Conservation (phyloP, 345 rosid species). For the Salix arbutifolia region DNA sequence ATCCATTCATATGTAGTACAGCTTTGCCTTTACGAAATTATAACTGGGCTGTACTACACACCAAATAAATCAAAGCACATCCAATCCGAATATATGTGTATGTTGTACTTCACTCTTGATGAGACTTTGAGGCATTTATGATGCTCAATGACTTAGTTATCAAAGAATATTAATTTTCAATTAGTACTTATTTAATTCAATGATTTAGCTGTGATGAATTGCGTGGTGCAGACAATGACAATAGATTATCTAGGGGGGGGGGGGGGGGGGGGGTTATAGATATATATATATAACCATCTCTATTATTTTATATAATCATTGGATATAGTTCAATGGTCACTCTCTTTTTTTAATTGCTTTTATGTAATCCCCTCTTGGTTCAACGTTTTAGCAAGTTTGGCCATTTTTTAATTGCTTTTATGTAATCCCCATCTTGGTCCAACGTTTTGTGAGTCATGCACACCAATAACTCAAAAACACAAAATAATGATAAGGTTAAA, state of each 20-base stretch:
- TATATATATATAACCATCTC: no score
- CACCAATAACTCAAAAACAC: no score
- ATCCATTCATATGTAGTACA: slow-evolving; percentile 17
- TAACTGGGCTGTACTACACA: not conserved
- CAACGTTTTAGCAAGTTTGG: no score
- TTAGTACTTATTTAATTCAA: not conserved
- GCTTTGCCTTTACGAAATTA: slow-evolving; percentile 12
- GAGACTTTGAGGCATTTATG: not conserved
- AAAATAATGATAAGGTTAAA: no score
- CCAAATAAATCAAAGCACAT: not conserved
- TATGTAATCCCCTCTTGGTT: not conserved
- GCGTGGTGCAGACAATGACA: not conserved
- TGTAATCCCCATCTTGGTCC: no score
- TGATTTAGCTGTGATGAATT: not conserved
- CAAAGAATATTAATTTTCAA: not conserved
- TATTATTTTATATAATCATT: no score
- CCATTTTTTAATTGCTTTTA: not conserved
- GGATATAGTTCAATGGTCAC: not conserved
- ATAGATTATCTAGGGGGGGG: no score
- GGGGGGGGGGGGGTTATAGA: no score
- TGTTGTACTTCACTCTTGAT: not conserved
- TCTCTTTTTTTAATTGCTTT: not conserved
- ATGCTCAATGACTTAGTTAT: not conserved
- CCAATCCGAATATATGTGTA: not conserved
- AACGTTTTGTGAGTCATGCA: no score